Evolutionary conservation across 2,329 filamentous ascomycete species (phyloP).

Genomic region (Neofusicoccum laricinum): DNA sequence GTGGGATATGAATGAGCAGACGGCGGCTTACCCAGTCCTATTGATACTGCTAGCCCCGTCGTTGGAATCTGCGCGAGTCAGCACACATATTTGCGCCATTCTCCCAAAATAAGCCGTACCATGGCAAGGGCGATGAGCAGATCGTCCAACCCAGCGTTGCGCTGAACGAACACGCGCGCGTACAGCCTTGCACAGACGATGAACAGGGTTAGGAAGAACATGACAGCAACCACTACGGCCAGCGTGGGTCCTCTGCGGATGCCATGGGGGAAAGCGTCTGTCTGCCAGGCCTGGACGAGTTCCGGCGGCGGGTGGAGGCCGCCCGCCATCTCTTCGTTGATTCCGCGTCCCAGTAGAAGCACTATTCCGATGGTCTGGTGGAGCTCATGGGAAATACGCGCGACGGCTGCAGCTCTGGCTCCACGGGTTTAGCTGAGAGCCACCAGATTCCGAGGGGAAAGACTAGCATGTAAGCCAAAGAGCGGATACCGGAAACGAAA

Average conservation of each 20-base stretch:
- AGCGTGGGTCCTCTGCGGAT: not conserved
- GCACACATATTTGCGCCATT: not conserved
- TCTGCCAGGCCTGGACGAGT: not conserved
- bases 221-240: not conserved
- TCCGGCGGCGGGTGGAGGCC: constrained; percentile 8
- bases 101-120: not conserved
- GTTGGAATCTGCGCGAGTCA: not conserved
- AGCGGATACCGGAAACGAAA: not conserved
- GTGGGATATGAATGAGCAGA: not conserved
- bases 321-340: constrained; percentile 2
- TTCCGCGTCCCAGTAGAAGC: not conserved
- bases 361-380: not conserved
- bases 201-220: not conserved
- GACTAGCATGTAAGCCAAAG: not conserved
- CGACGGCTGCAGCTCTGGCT: too few relatives aligned
- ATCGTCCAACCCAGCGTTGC: constrained; percentile 2
- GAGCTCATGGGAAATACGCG: not conserved
- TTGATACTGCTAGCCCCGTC: not conserved
- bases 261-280: not conserved
- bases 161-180: not conserved
- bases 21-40: not conserved
- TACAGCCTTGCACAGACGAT: not conserved
- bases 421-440: too few relatives aligned
- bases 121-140: constrained; percentile 4
- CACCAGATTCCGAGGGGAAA: too few relatives aligned